A percentile compares a stretch with the other conserved stretches of the same genome.
These are phyloP conservation scores for Sequoiadendron giganteum DNA, from an alignment of 75 land plant species.

Conservation along the genomic window DNA sequence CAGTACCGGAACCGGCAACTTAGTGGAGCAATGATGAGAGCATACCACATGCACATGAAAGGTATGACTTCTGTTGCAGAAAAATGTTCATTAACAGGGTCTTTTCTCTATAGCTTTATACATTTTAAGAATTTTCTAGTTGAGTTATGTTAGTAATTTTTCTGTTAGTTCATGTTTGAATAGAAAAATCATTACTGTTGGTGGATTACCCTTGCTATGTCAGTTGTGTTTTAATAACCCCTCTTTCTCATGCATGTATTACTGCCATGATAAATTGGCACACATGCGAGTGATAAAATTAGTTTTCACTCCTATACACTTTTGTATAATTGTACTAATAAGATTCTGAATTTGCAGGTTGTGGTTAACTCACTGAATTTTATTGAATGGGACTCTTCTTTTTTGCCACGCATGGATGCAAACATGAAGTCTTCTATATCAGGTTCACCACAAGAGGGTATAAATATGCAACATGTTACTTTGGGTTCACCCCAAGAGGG, in stretches of 20 bases:
- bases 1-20: too few relatives aligned
- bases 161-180: not conserved
- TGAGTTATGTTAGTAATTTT: not conserved
- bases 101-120: not conserved
- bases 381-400: slow-evolving; percentile 35
- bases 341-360: slow-evolving; percentile 31
- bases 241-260: not conserved
- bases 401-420: slow-evolving; percentile 16
- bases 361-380: slow-evolving; percentile 62
- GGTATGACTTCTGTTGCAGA: not conserved
- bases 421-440: slow-evolving; percentile 15
- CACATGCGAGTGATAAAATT: not conserved
- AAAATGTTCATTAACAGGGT: not conserved
- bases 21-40: too few relatives aligned
- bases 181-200: not conserved
- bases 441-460: not conserved
- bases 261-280: not conserved
- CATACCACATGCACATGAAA: not conserved
- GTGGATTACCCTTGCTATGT: not conserved
- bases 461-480: slow-evolving; percentile 6
- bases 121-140: not conserved
- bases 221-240: not conserved
- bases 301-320: not conserved
- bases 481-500: slow-evolving; percentile 6
- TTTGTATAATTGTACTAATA: not conserved